Evolutionary conservation across 306 rosid genomes (phyloP), one percentile per base, ranked within the genome.

Genomic region (Biancaea sappan): DNA sequence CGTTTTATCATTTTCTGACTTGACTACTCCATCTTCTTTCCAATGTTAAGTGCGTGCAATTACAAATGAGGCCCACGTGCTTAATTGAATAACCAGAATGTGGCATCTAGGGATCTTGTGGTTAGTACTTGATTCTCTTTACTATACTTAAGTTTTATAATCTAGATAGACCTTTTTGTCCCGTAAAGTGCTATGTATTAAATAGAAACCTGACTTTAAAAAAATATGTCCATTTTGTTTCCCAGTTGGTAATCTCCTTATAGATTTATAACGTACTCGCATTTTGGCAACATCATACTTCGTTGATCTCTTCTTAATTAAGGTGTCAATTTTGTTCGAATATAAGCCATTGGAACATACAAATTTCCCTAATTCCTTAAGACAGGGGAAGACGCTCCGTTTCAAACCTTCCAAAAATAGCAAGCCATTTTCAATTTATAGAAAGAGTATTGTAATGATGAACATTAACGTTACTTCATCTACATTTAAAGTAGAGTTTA

Each of bases 1-100:
- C 63, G 16, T 38, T 38, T 69, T 16, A 18, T n/a, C 60, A 46
- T 57, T 70, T 44, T 26, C 37, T 63, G 31, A 52, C 19, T 0
- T 56, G 81, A 57, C 1, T 4, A 4, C n/a, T n/a, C 75, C 34
- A 70, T 71, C 37, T 34, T 34, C 37, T 34, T n/a, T 71, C 78
- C 56, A 52, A 63, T n/a, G 41, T 10, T 59, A 69, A 29, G 56
- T 64, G 61, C 26, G 37, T 51, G 70, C 32, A 31, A 40, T 25
- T 18, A 34, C 56, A 62, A 65, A n/a, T 8, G 13, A 10, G 43
- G 43, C 37, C 37, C 37, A 34, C 6, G 43, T 38, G 43, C 43
- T 38, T 6, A 8, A 38, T 38, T 38, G 43, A 38, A 38, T 0
- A 7, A 38, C 9, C 43, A 8, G 43, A 38, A 38, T 18, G 48